Conservation (phyloP, 805 yeast genomes). For the Saccharomycopsis sp. region DNA sequence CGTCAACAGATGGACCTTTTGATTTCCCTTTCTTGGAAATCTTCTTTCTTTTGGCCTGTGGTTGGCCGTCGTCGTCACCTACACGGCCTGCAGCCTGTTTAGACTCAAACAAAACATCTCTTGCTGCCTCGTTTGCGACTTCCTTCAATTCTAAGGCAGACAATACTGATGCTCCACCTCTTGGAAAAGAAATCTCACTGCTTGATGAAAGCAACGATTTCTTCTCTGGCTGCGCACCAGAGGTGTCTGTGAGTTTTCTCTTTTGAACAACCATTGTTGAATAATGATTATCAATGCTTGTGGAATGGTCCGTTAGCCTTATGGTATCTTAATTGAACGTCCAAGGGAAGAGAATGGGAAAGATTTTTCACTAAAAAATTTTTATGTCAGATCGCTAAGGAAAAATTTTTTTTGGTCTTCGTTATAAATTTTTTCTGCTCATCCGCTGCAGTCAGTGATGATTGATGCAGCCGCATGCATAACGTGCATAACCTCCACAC, state of each 20-base stretch:
- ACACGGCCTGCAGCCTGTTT: conserved; percentile 20
- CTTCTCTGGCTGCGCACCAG: background rate
- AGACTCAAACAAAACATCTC: conserved; percentile 68
- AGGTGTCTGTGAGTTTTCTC: conserved; percentile 7
- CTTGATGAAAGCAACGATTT: conserved; percentile 29
- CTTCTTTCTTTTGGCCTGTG: conserved; percentile 25
- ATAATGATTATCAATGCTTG: background rate
- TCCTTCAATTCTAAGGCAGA: conserved; percentile 88
- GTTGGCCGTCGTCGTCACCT: conserved; percentile 19
- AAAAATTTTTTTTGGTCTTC: background rate
- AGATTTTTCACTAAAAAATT: background rate
- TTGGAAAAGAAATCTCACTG: conserved; percentile 60
- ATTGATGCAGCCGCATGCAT: no score
- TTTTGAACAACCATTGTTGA: conserved; percentile 8
- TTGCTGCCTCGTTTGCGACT: conserved; percentile 86
- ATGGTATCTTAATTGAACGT: background rate
- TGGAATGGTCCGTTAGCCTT: background rate
- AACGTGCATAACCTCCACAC: no score
- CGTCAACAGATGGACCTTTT: conserved; percentile 24
- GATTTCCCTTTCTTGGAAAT: conserved; percentile 23
- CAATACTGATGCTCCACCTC: conserved; percentile 89
- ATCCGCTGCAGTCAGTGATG: background rate
- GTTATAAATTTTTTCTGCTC: background rate
- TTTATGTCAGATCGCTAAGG: background rate
- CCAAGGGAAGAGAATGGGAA: background rate